These are phyloP conservation scores for Logfia minima DNA, from an alignment of 129 eudicot genomes.

Conservation along the genomic window DNA sequence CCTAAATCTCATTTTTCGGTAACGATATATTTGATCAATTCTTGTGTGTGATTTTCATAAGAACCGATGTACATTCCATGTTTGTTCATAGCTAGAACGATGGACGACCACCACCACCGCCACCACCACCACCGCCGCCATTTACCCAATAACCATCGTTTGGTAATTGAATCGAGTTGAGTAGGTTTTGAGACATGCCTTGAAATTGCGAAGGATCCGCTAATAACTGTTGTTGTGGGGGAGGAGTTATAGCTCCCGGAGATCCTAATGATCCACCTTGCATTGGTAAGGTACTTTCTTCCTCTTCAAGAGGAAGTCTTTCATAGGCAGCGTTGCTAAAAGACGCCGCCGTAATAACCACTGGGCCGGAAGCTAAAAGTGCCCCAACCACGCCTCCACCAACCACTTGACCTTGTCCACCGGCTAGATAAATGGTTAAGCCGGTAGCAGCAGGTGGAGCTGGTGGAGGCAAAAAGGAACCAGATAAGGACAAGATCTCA, in stretches of 20 bases:
- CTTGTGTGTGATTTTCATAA: background rate
- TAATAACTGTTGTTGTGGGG: conserved; percentile 37
- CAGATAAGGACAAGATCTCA: conserved; percentile 70
- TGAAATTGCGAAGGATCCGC: conserved; percentile 48
- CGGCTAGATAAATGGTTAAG: conserved; percentile 64
- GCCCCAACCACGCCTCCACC: conserved; percentile 73
- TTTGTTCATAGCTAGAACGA: conserved; percentile 23
- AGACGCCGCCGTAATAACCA: conserved; percentile 79
- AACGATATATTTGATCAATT: background rate
- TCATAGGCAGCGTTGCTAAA: conserved; percentile 82
- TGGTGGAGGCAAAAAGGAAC: conserved; percentile 71
- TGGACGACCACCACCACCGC: conserved; percentile 34
- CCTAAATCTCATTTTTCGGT: conserved; percentile 11
- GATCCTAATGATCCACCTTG: conserved; percentile 67
- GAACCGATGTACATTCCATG: background rate
- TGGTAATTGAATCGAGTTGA: conserved; percentile 52
- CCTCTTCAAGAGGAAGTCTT: conserved; percentile 72
- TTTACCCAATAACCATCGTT: conserved; percentile 50
- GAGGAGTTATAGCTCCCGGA: conserved; percentile 47
- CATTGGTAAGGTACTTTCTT: conserved; percentile 40
- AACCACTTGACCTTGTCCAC: conserved; percentile 87
- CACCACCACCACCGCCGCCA: conserved; percentile 24
- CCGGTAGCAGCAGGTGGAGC: conserved; percentile 75
- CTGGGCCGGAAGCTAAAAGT: conserved; percentile 70
- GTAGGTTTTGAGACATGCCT: conserved; percentile 50